Evolutionary conservation across 257 asterid genomes (phyloP).

Genomic region (Osmanthus fragrans): DNA sequence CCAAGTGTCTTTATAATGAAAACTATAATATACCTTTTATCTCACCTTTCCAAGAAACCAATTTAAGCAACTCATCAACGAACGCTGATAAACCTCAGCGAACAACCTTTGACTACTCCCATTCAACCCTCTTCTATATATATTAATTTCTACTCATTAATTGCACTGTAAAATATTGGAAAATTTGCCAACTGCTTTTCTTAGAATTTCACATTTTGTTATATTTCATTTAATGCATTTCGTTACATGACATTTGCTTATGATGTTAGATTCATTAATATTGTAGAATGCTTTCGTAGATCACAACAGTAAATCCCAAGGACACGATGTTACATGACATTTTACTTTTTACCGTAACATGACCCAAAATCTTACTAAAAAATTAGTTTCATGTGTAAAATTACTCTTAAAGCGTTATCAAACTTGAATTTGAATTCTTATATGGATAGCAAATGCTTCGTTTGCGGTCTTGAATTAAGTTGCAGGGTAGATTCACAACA

Average conservation of each 20-base stretch:
- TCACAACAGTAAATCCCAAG: neutral
- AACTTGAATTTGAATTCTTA: no score
- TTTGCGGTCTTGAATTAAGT: no score
- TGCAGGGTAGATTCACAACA: no score
- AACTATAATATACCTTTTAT: constrained; percentile 52
- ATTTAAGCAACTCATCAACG: constrained; percentile 57
- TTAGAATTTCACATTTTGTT: constrained; percentile 3
- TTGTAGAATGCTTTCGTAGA: constrained; percentile 3
- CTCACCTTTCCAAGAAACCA: constrained; percentile 55
- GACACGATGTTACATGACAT: neutral
- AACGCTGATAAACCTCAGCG: constrained; percentile 61
- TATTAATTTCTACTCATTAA: neutral
- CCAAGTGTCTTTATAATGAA: constrained; percentile 52
- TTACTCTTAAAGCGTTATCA: no score
- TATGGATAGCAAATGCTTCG: no score
- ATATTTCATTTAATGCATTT: constrained; percentile 32
- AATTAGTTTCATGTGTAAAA: no score
- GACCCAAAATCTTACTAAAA: no score
- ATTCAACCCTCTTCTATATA: constrained; percentile 43
- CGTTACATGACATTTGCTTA: constrained; percentile 28
- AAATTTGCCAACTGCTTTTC: neutral
- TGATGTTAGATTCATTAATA: constrained; percentile 28
- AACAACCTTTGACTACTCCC: constrained; percentile 60
- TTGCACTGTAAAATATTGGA: neutral
- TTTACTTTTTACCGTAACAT: no score